Conservation (phyloP, 2,329 filamentous ascomycete genomes). For the Phyllosticta ampelicida region DNA sequence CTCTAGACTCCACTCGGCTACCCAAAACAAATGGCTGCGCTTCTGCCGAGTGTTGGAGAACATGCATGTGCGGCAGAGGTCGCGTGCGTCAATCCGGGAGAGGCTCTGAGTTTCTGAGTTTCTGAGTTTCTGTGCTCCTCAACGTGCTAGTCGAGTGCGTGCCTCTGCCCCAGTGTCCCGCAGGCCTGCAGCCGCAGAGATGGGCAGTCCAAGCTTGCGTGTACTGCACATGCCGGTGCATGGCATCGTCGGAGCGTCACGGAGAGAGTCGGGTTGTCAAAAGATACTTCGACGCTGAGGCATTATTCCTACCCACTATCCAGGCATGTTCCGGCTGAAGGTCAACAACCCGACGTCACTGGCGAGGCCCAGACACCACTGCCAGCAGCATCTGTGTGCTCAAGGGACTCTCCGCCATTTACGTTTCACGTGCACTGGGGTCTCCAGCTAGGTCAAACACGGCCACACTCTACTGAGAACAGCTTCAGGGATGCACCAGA, state of each 20-base stretch:
- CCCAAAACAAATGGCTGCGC: background rate
- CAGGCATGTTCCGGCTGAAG: background rate
- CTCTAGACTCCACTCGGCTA: background rate
- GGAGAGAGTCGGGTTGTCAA: background rate
- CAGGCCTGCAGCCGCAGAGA: background rate
- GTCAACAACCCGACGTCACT: background rate
- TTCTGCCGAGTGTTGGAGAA: background rate
- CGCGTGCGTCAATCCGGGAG: background rate
- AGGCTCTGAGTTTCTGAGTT: background rate
- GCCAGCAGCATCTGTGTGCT: too few species aligned
- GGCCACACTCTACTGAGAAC: background rate
- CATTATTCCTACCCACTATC: background rate
- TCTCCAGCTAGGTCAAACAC: background rate
- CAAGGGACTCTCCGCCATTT: too few species aligned
- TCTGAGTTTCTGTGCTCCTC: too few species aligned
- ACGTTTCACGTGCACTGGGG: background rate
- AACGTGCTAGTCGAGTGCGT: too few species aligned
- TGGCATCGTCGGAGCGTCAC: background rate
- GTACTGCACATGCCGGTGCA: background rate
- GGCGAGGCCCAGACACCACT: background rate
- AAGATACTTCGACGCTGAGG: background rate
- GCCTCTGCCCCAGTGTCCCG: too few species aligned
- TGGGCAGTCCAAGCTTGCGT: background rate
- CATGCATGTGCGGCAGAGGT: background rate
- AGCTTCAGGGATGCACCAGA: background rate